Evolutionary conservation across 1,284 basidiomycete genomes (phyloP), one percentile per base, ranked within the genome.

Genomic region (Phlebopus sp.): DNA sequence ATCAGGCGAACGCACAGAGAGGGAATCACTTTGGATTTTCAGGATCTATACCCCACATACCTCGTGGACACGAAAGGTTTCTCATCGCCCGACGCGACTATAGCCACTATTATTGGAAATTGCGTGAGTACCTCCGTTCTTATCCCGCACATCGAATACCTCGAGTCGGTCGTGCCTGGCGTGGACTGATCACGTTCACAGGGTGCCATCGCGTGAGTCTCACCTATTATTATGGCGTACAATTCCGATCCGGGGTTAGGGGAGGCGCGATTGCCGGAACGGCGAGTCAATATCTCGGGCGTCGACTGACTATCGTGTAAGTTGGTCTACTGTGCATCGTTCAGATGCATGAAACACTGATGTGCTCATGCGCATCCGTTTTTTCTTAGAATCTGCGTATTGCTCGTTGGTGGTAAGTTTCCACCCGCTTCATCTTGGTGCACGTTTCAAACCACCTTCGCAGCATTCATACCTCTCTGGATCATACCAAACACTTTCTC

Each of bases 81-180:
- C 59, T 68, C 64, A 19, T 36, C 72, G 0, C 75, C 86, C 56
- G 66, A 82, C 38, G 78, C 94, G 0, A 90, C 89, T 2, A 76
- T 90, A 35, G 90, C 91, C 0, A 97, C 93, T 10, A 98, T 98
- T 60, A 92, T 97, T 56, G 86, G 88, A 21, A 93, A 92, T 66
- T 88, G 82, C 55, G 89, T 83, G 70, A 60, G 75, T 77, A 44
- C 50, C 21, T 46, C 38, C n/a, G n/a, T n/a, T n/a, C 38, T 35
- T 50, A 29, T 49, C n/a, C n/a, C n/a, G n/a, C n/a, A n/a, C n/a
- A n/a, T n/a, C n/a, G n/a, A n/a, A n/a, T 7, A 6, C 2, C 50
- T 39, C 2, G 14, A 36, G 34, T 32, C 0, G 5, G 50, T 47
- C 11, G 10, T 0, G 6, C 27, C 4, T 29, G 4, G 27, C n/a